A percentile compares a stretch with the other conserved stretches of the same genome.
Conservation (phyloP, 192 early-diverging fungal species). For the Borealophlyctis nickersoniae region DNA sequence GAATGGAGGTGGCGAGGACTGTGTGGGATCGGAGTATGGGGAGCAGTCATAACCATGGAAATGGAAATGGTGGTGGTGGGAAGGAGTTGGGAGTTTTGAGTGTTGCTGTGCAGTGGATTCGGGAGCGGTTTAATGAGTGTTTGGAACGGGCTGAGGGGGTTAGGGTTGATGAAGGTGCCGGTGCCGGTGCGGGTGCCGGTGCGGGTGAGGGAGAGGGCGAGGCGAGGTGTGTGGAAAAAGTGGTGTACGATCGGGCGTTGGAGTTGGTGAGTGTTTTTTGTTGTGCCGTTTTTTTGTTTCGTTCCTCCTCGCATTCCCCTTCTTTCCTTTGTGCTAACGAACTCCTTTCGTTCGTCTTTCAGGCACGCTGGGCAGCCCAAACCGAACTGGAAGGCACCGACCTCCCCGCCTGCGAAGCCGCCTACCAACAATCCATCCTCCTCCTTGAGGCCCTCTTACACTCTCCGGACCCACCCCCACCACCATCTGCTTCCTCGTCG, state of each 20-base stretch:
- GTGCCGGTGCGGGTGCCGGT: background rate
- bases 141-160: constrained; percentile 70
- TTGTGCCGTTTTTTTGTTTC: no score
- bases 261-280: constrained; percentile 36
- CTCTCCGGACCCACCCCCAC: no score
- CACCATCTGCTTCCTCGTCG: constrained; percentile 1
- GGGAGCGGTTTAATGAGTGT: constrained; percentile 86
- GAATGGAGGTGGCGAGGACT: constrained; percentile 40
- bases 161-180: constrained; percentile 3
- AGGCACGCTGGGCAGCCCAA: constrained; percentile 32
- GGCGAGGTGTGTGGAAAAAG: constrained; percentile 28
- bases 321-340: background rate
- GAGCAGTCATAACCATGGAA: constrained; percentile 2
- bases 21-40: constrained; percentile 29
- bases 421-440: constrained; percentile 42
- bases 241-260: constrained; percentile 43
- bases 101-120: constrained; percentile 82
- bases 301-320: background rate
- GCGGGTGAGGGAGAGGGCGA: background rate
- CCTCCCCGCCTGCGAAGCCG: constrained; percentile 24
- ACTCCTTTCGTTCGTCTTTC: constrained; percentile 8
- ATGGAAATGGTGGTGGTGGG: background rate
- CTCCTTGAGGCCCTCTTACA: constrained; percentile 39
- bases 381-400: constrained; percentile 18
- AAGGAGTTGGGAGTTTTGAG: constrained; percentile 45